These are phyloP conservation scores for Adansonia grandidieri DNA, from an alignment of 441 rosid genomes.

Conservation along the genomic window DNA sequence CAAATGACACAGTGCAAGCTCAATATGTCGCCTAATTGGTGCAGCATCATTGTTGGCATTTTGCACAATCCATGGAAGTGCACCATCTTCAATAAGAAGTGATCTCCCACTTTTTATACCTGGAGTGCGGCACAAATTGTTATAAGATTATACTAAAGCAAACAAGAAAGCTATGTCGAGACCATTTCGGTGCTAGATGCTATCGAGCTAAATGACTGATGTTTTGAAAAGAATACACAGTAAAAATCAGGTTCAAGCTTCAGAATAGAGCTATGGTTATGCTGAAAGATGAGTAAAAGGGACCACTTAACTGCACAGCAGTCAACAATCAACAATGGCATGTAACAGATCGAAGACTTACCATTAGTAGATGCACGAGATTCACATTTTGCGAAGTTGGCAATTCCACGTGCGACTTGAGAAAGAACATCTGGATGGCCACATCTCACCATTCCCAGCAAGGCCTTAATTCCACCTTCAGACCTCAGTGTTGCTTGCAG, in stretches of 20 bases:
- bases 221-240: too few species aligned
- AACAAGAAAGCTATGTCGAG: neutral
- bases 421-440: conserved; percentile 97
- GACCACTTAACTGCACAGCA: neutral
- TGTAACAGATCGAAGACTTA: conserved; percentile 29
- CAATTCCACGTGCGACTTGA: conserved; percentile 98
- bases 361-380: conserved; percentile 87
- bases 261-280: too few species aligned
- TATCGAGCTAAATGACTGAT: too few species aligned
- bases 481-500: conserved; percentile 78
- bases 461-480: conserved; percentile 96
- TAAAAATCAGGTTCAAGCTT: neutral
- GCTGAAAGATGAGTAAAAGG: neutral
- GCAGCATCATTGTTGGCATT: conserved; percentile 90
- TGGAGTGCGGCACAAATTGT: conserved; percentile 28
- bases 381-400: conserved; percentile 98
- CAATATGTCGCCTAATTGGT: conserved; percentile 93
- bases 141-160: conserved; percentile 12
- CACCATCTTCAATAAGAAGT: conserved; percentile 88
- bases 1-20: conserved; percentile 94
- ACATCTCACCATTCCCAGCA: conserved; percentile 97
- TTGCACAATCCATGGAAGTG: conserved; percentile 95
- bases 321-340: conserved; percentile 2
- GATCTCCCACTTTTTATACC: conserved; percentile 83
- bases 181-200: too few species aligned